Base-by-base conservation (phyloP, 805 yeast genomes). In the Wickerhamomyces queroliae region DNA sequence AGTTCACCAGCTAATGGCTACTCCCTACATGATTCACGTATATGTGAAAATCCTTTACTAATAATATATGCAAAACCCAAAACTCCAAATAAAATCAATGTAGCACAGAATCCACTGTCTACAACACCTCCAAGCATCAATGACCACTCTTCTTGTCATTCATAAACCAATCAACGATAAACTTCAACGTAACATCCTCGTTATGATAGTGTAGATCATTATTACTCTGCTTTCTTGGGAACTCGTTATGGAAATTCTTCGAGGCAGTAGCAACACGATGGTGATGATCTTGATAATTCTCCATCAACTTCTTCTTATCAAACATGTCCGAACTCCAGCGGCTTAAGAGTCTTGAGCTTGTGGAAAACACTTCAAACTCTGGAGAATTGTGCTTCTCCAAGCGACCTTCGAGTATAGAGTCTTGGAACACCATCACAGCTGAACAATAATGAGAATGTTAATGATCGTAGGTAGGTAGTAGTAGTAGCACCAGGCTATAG, bases 191-290 rank as follows among this genome's bases (percentile, higher is more conserved):
- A 13, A 46, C 45, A 31, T 55, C 59, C 21, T 55, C 58, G n/a
- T 43, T 47, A 37, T 55, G 59, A 31, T 55, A 55, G 18, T 50
- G 54, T 39, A 47, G 28, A 30, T 55, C 59, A 34, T 48, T 46
- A 39, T 55, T 53, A 17, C 51, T 50, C 38, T 53, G 58, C 32
- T 48, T 47, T 15, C 58, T 36, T 4, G 59, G 59, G 35, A 53
- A 55, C 40, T 55, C 59, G 31, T 55, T 44, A 40, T 45, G 50
- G 38, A 55, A 55, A 25, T 50, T 51, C 12, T 26, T 29, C n/a
- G 36, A 33, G 7, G 15, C 22, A 3, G 22, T 19, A 17, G 38
- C 38, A 6, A 47, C 49, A 35, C 46, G 30, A 12, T 32, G 49
- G 24, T 45, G 40, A 19, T 45, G 8, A 39, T 35, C 20, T 39